Percentiles rank a stretch among this genome's conserved stretches.
These are phyloP conservation scores for Lactarius akahatsu DNA, from an alignment of 768 basidiomycete species.

Conservation along the genomic window DNA sequence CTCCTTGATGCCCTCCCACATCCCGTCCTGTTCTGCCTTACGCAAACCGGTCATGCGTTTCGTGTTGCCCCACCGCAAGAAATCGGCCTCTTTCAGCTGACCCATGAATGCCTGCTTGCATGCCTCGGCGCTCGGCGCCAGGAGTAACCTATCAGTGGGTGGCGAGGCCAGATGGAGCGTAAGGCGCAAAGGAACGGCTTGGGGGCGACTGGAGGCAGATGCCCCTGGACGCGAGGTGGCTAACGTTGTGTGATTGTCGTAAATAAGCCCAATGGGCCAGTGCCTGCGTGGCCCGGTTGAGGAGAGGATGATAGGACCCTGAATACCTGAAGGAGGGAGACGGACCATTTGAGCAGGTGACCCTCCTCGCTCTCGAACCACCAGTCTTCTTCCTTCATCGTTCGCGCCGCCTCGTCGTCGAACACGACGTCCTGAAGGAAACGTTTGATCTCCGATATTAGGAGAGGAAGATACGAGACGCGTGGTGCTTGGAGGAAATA, in stretches of 20 bases:
- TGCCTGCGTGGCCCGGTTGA: constrained; percentile 59
- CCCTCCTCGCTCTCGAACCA: constrained; percentile 96
- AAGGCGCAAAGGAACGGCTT: constrained; percentile 66
- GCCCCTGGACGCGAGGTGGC: constrained; percentile 48
- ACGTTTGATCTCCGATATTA: constrained; percentile 84
- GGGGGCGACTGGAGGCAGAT: constrained; percentile 42
- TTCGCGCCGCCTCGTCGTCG: constrained; percentile 75
- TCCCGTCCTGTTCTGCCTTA: constrained; percentile 90
- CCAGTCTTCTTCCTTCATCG: constrained; percentile 87
- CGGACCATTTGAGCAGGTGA: constrained; percentile 79
- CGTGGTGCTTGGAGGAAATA: constrained; percentile 91
- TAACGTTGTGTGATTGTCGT: constrained; percentile 78
- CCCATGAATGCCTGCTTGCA: constrained; percentile 96
- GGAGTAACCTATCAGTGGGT: constrained; percentile 80
- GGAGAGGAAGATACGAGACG: constrained; percentile 88
- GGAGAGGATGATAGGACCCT: neutral
- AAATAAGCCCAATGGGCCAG: constrained; percentile 95
- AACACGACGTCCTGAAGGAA: constrained; percentile 92
- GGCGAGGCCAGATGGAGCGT: constrained; percentile 86
- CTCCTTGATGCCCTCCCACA: constrained; percentile 96
- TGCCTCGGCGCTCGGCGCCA: constrained; percentile 76
- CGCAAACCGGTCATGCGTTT: constrained; percentile 89
- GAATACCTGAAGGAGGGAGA: neutral
- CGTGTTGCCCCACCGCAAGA: constrained; percentile 94
- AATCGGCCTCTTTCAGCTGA: constrained; percentile 95